These are phyloP conservation scores for Phytophthora tubulina DNA, from an alignment of 352 stramenopile species.

Conservation along the genomic window DNA sequence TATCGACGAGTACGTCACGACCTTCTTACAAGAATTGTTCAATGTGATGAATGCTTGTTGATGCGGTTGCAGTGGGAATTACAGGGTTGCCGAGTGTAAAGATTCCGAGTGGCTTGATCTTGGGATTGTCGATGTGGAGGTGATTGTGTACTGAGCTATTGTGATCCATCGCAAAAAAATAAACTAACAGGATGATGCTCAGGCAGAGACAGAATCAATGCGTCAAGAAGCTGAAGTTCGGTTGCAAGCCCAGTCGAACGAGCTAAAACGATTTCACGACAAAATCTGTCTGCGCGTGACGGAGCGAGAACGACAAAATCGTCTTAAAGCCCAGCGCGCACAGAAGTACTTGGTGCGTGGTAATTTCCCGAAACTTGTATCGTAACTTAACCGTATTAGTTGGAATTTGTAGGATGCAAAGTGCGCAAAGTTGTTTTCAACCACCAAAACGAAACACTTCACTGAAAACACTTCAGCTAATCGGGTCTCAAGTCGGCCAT, in stretches of 20 bases:
- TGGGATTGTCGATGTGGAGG: slow-evolving; percentile 30
- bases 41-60: neutral
- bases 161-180: neutral
- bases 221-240: slow-evolving; percentile 47
- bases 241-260: slow-evolving; percentile 43
- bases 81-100: slow-evolving; percentile 9
- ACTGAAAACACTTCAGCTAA: neutral
- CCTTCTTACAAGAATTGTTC: neutral
- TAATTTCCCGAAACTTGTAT: neutral
- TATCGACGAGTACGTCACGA: slow-evolving; percentile 14
- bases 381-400: neutral
- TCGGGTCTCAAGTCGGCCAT: slow-evolving; percentile 16
- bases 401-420: slow-evolving; percentile 43
- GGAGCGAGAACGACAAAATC: slow-evolving; percentile 53
- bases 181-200: slow-evolving; percentile 1
- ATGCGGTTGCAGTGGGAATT: neutral
- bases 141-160: neutral
- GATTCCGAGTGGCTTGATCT: slow-evolving; percentile 25
- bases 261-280: slow-evolving; percentile 67
- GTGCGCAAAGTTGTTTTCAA: slow-evolving; percentile 46
- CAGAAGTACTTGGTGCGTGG: slow-evolving; percentile 37
- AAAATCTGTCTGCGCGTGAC: slow-evolving; percentile 70
- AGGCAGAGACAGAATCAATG: slow-evolving; percentile 52
- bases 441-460: slow-evolving; percentile 20
- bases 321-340: slow-evolving; percentile 30